Evolutionary conservation across 148 eudicot species (phyloP), one percentile per base, ranked within the genome.

Genomic region (Simmondsia chinensis): DNA sequence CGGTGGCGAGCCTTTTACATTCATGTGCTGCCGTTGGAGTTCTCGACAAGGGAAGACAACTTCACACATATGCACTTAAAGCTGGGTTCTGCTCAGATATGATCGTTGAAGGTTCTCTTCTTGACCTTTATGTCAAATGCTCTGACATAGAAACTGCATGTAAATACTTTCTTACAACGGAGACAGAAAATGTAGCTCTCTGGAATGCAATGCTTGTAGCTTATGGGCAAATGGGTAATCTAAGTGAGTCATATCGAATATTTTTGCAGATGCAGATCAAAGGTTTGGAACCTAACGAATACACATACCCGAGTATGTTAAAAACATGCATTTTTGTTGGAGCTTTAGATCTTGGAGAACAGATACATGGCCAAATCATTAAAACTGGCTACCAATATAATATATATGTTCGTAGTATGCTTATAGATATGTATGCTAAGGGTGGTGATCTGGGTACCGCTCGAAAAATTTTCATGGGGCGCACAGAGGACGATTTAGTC

Each of bases 191-290:
- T 48, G 74, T 85, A 11, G 94, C 79, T 33, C 63, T 91, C 12
- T 91, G 95, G 94, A 91, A 91, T 54, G 88, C 85, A 42, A 91
- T 91, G 95, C 60, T 85, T 47, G 88, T 76, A 46, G 95, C 94
- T 27, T 72, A 85, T 66, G 94, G 95, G 37, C 88, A 79, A 58
- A 70, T 59, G 43, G 81, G 83, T 40, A 56, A 82, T 64, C 62
- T 91, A 11, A 46, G 49, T 28, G 75, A 82, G 52, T 84, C 95
- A 16, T 48, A 43, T 33, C 34, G 48, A 43, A 60, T 79, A 40
- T 85, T 76, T 62, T 57, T 57, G 9, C 65, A 61, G 45, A 79
- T 91, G 95, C 88, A 50, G 58, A 58, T 60, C 41, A 39, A 72
- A 49, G 83, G 88, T 26, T 50, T 91, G 64, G 75, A 68, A 50